Base-by-base conservation (phyloP, 2,329 filamentous ascomycete genomes). In the Xylaria multiplex region DNA sequence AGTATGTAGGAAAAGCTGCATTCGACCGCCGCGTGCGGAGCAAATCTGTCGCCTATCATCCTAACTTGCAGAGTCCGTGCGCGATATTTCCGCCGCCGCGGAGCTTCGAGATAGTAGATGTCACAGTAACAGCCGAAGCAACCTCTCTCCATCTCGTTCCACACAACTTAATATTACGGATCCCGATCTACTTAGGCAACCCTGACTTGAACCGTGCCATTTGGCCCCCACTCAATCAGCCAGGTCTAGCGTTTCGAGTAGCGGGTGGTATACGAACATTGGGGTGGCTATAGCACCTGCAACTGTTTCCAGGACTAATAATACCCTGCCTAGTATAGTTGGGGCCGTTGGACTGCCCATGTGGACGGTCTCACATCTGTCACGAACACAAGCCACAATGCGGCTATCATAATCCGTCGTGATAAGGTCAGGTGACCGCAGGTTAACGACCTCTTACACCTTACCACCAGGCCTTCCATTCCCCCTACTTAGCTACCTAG, bases 1-100 rank as follows among this genome's bases (percentile, higher is more conserved):
- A 4, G 4, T 6, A 16, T 13, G n/a, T 13, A 22, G 40, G 48
- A 22, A 35, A 30, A 24, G 24, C 37, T 45, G 13, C 57, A 46
- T 59, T 65, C 62, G 62, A 67, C 65, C 65, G 65, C 65, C 48
- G 65, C 48, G 65, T 54, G 62, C 62, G 65, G 62, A 61, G 65
- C 13, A 56, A 40, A 50, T 35, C 22, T 13, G 2, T 30, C 54
- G 14, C 43, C n/a, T 1, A 13, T 13, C 8, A 30, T 24, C 35
- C 13, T 24, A 6, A 3, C 14, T 30, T 24, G 6, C 19, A 19
- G 11, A 56, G 42, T 37, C 59, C 24, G 11, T 63, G 43, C 43
- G 45, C 45, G 2, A 14, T 9, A 7, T 37, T 50, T 60, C 65
- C 61, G 55, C 64, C 65, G 62, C 65, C 48, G 54, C 61, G 65